Base-by-base conservation (phyloP, 202 grass and related monocot genomes). In the Panicum virgatum region DNA sequence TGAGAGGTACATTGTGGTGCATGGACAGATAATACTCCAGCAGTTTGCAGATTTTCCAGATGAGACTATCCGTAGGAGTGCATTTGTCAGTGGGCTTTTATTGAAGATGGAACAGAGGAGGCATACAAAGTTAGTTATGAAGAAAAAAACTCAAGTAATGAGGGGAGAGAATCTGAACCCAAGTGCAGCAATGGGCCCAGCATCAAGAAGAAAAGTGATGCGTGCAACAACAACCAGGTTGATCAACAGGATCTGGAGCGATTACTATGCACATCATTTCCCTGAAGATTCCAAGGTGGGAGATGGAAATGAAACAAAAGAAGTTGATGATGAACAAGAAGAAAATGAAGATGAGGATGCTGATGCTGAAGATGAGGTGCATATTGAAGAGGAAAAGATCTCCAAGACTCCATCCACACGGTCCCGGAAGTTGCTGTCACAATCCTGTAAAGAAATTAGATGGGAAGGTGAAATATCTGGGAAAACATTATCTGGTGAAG, bases 21-120 rank as follows among this genome's bases (percentile, higher is more conserved):
- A 99, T 85, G 93, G 93, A 46, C 93, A 96, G 71, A 99, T 99
- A 66, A 94, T 99, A 78, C 89, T 99, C 81, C 96, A 99, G 80
- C 96, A 99, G 73, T 99, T 99, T 80, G 81, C 92, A 83, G 96
- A 99, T 80, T 99, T 92, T 82, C 96, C 96, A 37, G 96, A 99
- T 87, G 91, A 92, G 80, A 92, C 83, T 61, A 99, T 99, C 69
- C 87, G 87, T 14, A 89, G 90, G 13, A 92, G 87, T 90, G 93
- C 96, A 68, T 99, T 99, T 90, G 89, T 87, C 58, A 90, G 80
- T 89, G 93, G 96, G 61, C 89, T 99, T 90, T 73, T 92, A 52
- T 75, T 87, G 59, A 96, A 87, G 77, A 99, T 99, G 96, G 91
- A 92, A 79, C 73, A 96, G 75, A 93, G 91, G 86, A 79, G 87